Base-by-base conservation (phyloP, 768 basidiomycete species). In the Auricularia heimuer region DNA sequence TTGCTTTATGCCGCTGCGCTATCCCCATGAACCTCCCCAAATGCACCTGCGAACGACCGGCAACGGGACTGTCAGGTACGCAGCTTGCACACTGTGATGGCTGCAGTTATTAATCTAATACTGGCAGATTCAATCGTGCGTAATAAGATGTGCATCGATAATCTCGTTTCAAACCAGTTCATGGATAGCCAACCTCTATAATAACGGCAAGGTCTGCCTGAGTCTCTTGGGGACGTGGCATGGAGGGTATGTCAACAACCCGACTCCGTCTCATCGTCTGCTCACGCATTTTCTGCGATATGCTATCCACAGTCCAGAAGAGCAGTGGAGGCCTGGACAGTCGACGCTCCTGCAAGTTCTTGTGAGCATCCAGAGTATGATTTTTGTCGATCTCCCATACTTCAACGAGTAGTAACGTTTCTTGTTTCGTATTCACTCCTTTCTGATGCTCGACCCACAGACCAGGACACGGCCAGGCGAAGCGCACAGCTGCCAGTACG, bases 361-460 rank as follows among this genome's bases (percentile, higher is more conserved):
- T 18, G 80, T 85, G 39, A 82, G 81, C 63, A 83, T 84, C 33
- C 83, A 84, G 71, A 80, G 80, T 71, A 84, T 84, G 82, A 84
- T 84, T 65, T 71, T 84, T 39, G 77, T 82, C 24, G 82, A 84
- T 44, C 67, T 77, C 12, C 82, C 83, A 2, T 85, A 79, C 69
- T 84, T 79, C 72, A 85, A 84, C 68, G 84, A 85, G 82, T 83
- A 36, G 80, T 75, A 33, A 21, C 12, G 34, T 67, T 47, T 47
- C 14, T 54, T 42, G n/a, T 62, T 34, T 54, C 24, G 35, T n/a
- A 66, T 68, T 16, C 33, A 18, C 8, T 54, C 36, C 24, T 39
- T 65, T 34, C 36, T 11, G 62, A 12, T 34, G 10, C 29, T 33
- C 35, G 63, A 24, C 37, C 54, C 56, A 24, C 67, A 85, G 83